Base-by-base conservation (phyloP, 2,329 filamentous ascomycete species). In the Cladophialophora carrionii region DNA sequence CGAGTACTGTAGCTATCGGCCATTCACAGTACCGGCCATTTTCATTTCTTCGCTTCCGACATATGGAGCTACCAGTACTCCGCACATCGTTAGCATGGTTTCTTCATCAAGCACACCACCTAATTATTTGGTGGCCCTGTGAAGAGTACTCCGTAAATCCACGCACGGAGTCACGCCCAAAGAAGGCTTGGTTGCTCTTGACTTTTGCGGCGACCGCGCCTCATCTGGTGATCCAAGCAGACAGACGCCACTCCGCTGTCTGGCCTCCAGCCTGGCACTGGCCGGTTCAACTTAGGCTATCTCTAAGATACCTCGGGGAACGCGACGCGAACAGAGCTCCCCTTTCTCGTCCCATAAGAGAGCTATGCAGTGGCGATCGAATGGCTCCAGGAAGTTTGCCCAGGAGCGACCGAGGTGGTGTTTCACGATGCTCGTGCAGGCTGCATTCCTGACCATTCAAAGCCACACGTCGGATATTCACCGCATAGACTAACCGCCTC, bases 341-440 rank as follows among this genome's bases (percentile, higher is more conserved):
- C 37, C 6, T 43, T 43, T 6, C 6, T 9, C 37, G 37, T 43
- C 14, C 37, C 37, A 43, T 14, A 43, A n/a, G 14, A 43, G 17
- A 43, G n/a, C 17, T n/a, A 7, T 2, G 37, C 17, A 43, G 6
- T 43, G 37, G 17, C 37, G 17, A 43, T 43, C 17, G 37, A 43
- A 52, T n/a, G 26, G 48, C 48, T 12, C 52, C 32, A 20, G 52
- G 5, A 54, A 4, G 24, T 54, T 4, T 20, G 29, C 29, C 1
- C 29, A 54, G 29, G 52, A 34, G 29, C 4, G 12, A 54, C 29
- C 52, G 52, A 32, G 61, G 43, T 43, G 46, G 56, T 60, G 64
- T 66, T 66, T 63, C 64, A 66, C 29, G 49, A 48, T 52, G 61
- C 22, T 55, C 43, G 48, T 22, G 20, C n/a, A 48, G 49, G 46